Percentiles rank a stretch among this genome's conserved stretches.
These are phyloP conservation scores for Rheum nobile DNA, from an alignment of 148 eudicot species.

Conservation along the genomic window DNA sequence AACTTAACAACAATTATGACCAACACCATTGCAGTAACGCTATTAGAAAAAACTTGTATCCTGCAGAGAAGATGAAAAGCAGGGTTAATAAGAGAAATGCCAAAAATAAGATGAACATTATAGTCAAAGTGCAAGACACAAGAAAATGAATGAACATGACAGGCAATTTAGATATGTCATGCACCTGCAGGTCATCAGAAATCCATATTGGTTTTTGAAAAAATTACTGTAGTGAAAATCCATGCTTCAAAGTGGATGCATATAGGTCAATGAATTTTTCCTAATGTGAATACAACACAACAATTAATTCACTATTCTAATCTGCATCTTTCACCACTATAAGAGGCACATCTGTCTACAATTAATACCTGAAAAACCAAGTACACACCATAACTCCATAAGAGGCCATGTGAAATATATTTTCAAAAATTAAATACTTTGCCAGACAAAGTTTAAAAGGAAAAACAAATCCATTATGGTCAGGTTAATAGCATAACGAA, in stretches of 20 bases:
- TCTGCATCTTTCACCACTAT: background rate
- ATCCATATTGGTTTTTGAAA: background rate
- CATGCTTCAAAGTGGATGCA: background rate
- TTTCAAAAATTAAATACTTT: background rate
- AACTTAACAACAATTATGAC: slow-evolving; percentile 22
- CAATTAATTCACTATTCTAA: background rate
- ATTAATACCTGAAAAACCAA: background rate
- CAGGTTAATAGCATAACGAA: background rate
- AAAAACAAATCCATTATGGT: background rate
- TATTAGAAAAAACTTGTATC: slow-evolving; percentile 74
- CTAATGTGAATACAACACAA: background rate
- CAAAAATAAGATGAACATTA: background rate
- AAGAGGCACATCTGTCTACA: background rate
- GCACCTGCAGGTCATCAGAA: background rate
- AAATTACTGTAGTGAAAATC: background rate
- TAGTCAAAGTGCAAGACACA: background rate
- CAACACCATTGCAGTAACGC: slow-evolving; percentile 52
- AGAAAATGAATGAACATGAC: background rate
- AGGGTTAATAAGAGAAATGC: slow-evolving; percentile 2
- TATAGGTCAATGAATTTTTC: background rate
- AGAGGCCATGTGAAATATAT: background rate
- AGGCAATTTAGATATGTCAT: background rate
- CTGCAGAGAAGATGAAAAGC: slow-evolving; percentile 26
- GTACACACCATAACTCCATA: background rate
- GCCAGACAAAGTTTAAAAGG: background rate